These are phyloP conservation scores for Ogataea pini DNA, from an alignment of 805 yeast species.

Conservation along the genomic window DNA sequence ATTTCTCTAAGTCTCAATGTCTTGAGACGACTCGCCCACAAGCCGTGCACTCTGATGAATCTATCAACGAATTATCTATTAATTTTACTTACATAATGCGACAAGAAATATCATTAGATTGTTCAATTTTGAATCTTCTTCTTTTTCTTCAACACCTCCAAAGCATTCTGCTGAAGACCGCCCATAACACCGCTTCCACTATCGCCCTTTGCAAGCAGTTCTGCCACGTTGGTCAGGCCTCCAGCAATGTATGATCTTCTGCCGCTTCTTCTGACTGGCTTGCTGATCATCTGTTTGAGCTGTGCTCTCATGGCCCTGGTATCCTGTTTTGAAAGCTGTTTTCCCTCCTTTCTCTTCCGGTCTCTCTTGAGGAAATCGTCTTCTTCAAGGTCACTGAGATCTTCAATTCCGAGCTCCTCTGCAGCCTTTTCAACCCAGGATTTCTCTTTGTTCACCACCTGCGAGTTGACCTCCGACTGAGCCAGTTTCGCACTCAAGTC, in stretches of 20 bases:
- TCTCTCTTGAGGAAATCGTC: conserved; percentile 67
- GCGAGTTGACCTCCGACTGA: conserved; percentile 62
- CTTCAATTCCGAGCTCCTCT: conserved; percentile 84
- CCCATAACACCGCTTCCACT: conserved; percentile 64
- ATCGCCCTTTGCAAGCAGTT: conserved; percentile 63
- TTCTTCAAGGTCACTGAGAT: conserved; percentile 65
- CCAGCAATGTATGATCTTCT: conserved; percentile 78
- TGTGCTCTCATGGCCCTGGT: conserved; percentile 48
- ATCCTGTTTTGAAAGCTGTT: conserved; percentile 54
- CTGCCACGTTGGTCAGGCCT: conserved; percentile 77
- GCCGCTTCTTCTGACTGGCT: conserved; percentile 60
- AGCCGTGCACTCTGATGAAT: too few species aligned
- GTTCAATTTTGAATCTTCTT: too few species aligned
- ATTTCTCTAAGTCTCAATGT: too few species aligned
- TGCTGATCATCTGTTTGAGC: conserved; percentile 50
- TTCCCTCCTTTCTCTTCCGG: conserved; percentile 54
- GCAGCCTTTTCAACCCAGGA: conserved; percentile 90
- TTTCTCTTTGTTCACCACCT: conserved; percentile 60
- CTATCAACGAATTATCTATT: too few species aligned
- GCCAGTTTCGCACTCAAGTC: conserved; percentile 71
- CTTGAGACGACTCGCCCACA: too few species aligned
- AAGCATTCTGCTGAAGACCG: conserved; percentile 64
- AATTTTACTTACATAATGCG: too few species aligned
- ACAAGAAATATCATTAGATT: too few species aligned
- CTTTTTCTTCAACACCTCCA: conserved; percentile 52